Evolutionary conservation across 2,329 filamentous ascomycete genomes (phyloP).

Genomic region (Raffaelea ambrosiae): DNA sequence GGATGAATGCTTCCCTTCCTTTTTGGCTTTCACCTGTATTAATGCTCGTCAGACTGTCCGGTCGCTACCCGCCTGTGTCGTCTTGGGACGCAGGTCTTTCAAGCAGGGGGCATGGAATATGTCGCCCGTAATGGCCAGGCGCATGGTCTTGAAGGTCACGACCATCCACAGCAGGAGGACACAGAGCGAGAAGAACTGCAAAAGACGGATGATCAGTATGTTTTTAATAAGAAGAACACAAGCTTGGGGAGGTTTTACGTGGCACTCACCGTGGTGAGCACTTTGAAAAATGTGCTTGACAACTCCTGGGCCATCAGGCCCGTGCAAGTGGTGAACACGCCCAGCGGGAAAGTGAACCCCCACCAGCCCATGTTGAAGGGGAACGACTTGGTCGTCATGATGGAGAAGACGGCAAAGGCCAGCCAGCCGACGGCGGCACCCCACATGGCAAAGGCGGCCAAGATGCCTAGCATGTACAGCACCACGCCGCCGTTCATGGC

Average conservation of each 20-base stretch:
- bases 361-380: slow-evolving; percentile 31
- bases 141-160: slow-evolving; percentile 28
- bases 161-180: slow-evolving; percentile 34
- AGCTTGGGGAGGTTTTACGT: too few species aligned
- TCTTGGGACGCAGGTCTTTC: slow-evolving; percentile 17
- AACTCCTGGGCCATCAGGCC: slow-evolving; percentile 30
- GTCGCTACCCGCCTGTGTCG: slow-evolving; percentile 5
- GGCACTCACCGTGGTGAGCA: slow-evolving; percentile 19
- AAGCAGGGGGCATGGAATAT: slow-evolving; percentile 38
- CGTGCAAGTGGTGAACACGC: slow-evolving; percentile 31
- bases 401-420: slow-evolving; percentile 21
- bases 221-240: too few species aligned
- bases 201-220: too few species aligned
- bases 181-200: slow-evolving; percentile 29
- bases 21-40: too few species aligned
- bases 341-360: slow-evolving; percentile 29
- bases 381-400: slow-evolving; percentile 23
- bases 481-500: slow-evolving; percentile 36
- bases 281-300: slow-evolving; percentile 33
- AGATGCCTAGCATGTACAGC: slow-evolving; percentile 44
- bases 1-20: too few species aligned
- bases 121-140: slow-evolving; percentile 28
- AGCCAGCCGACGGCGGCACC: slow-evolving; percentile 25
- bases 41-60: slow-evolving; percentile 5
- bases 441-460: slow-evolving; percentile 24